Evolutionary conservation across 1,139 yeast species (phyloP).

Genomic region (Saccharomycopsis hybrid): DNA sequence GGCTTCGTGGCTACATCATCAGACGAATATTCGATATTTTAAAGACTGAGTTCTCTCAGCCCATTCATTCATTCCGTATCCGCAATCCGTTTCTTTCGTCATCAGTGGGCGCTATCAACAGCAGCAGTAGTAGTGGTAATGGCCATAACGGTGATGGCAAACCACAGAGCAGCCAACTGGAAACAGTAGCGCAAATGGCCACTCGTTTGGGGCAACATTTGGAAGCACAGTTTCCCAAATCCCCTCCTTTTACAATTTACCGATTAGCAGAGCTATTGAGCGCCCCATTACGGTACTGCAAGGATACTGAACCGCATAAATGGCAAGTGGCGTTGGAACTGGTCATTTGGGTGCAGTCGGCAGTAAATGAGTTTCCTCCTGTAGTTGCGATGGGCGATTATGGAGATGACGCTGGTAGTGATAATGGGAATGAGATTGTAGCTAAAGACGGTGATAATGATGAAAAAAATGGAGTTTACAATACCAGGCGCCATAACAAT

Average conservation of each 20-base stretch:
- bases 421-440: background rate
- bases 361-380: conserved; percentile 10
- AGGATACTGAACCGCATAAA: conserved; percentile 1
- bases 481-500: too few relatives aligned
- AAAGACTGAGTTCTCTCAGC: conserved; percentile 4
- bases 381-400: background rate
- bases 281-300: conserved; percentile 1
- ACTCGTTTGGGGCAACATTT: conserved; percentile 7
- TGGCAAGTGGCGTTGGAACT: conserved; percentile 10
- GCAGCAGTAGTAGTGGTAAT: too few relatives aligned
- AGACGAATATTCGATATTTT: conserved; percentile 8
- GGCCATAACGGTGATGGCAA: background rate
- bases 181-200: conserved; percentile 2
- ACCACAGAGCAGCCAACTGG: conserved; percentile 7
- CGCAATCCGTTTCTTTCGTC: background rate
- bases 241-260: conserved; percentile 19
- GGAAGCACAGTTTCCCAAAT: conserved; percentile 5
- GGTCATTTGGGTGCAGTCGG: conserved; percentile 12
- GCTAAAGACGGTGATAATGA: background rate
- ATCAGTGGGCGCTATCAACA: too few relatives aligned
- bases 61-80: too few relatives aligned
- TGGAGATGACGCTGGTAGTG: background rate
- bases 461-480: too few relatives aligned
- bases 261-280: conserved; percentile 13
- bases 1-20: conserved; percentile 1